Conservation (phyloP, 1,284 basidiomycete species). For the Ceraceosorus guamensis region DNA sequence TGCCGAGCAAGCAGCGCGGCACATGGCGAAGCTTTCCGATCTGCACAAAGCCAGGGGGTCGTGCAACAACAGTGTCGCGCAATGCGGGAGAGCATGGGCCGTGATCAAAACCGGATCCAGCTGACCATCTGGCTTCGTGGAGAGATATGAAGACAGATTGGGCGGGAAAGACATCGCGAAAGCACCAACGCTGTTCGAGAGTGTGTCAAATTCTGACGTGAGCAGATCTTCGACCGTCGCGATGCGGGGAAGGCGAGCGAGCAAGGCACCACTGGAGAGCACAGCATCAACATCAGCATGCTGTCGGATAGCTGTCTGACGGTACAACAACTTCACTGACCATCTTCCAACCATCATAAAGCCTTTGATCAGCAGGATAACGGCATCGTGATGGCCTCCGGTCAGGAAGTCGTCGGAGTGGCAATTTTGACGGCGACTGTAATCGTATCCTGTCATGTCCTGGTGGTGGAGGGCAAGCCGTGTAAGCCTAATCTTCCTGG, state of each 20-base stretch:
- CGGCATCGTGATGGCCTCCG: conserved; percentile 21
- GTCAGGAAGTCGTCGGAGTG: conserved; percentile 26
- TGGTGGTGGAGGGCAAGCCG: too few species aligned
- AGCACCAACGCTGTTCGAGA: conserved; percentile 15
- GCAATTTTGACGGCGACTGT: conserved; percentile 22
- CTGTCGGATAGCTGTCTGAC: background rate
- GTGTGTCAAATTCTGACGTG: conserved; percentile 18
- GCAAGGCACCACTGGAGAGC: background rate
- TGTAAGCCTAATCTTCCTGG: too few species aligned
- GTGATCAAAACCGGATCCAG: conserved; percentile 26
- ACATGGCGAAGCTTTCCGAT: background rate
- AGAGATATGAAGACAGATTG: conserved; percentile 19
- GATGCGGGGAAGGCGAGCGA: background rate
- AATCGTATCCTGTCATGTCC: background rate
- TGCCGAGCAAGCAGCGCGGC: conserved; percentile 2
- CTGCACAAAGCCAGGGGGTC: conserved; percentile 17
- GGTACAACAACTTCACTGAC: background rate
- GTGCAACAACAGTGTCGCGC: conserved; percentile 23
- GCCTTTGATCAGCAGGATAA: conserved; percentile 26
- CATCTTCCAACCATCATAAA: conserved; percentile 14
- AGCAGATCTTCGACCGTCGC: conserved; percentile 19
- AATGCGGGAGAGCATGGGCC: conserved; percentile 21
- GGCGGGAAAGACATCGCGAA: conserved; percentile 21
- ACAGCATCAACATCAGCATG: background rate
- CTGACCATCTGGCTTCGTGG: conserved; percentile 18